Evolutionary conservation across 176 grass and related monocot genomes (phyloP), one percentile per base, ranked within the genome.

Genomic region (Bromus sterilis): DNA sequence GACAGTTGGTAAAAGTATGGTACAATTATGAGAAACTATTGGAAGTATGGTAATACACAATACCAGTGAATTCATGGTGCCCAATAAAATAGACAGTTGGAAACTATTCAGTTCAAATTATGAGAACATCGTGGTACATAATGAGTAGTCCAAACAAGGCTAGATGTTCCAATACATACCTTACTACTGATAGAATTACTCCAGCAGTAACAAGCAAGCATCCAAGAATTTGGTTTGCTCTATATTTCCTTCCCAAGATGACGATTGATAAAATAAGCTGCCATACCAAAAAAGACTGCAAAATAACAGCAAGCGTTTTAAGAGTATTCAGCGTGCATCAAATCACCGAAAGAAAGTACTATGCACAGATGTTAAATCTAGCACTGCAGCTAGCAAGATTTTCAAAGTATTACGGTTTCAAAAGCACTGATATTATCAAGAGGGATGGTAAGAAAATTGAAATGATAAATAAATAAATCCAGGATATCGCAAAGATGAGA

Each of bases 281-380:
- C 96, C 93, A 98, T 46, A 95, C 90, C 80, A 95, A 74, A 87
- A 98, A 98, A 55, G 95, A 95, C 96, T 95, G 80, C 89, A 87
- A 86, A 59, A 87, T 41, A 43, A 88, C 42, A 41, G 33, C 44
- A 86, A 58, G 6, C 9, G 21, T 78, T 36, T 74, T 66, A 81
- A 30, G 21, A 74, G 23, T 60, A 60, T 36, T 33, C 2, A 42
- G 37, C 34, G 18, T 64, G 31, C 36, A 74, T 44, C 56, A 74
- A 61, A 76, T 40, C 41, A 85, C 11, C 7, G 7, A 71, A 80
- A 20, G 9, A 7, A 80, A 26, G 34, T 78, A 42, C 18, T 68
- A 68, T 68, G 29, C 39, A 7, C 10, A 74, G 18, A 48, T 58
- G 30, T 12, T 83, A 57, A 75, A 39, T 11, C 39, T 63, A 68